Evolutionary conservation across 805 yeast species (phyloP), one percentile per base, ranked within the genome.

Genomic region (Saturnispora hagleri): DNA sequence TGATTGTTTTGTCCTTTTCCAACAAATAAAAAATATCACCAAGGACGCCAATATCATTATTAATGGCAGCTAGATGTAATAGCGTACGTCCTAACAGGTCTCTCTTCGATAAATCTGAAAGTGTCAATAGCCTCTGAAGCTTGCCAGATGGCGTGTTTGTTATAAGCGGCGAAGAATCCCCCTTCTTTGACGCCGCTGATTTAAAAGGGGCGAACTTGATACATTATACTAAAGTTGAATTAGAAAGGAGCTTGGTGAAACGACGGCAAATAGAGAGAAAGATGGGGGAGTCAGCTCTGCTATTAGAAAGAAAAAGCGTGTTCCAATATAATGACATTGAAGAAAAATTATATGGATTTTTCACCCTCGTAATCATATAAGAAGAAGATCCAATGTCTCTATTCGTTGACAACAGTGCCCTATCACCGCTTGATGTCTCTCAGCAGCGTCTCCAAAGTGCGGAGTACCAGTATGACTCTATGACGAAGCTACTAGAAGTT

Each of bases 11-110:
- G 9, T 50, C 34, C 8, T 22, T 35, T 20, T 43, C 48, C 5
- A 53, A 33, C 12, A 50, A 34, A 49, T 70, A 72, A 40, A 84
- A 64, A 7, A 85, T 56, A 22, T 69, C 69, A 8, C 66, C 60
- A 17, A 86, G 66, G 26, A 72, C 61, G 51, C 76, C 80, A 46
- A 67, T 62, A 46, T 79, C 69, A 54, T 82, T 80, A 44, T 73
- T 56, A 34, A 79, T 63, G 40, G 82, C 72, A 17, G 82, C 62
- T 1, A 79, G 50, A 62, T 84, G 89, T n/a, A 84, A 63, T 4
- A 82, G 62, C 0, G 83, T 69, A 53, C 78, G 61, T 48, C 96
- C 96, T 65, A 84, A 82, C 4, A 82, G 66, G 61, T 88, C 96
- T 55, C 88, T 70, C 50, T 68, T 68, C 20, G 60, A 62, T 40